Conservation (phyloP, 805 yeast genomes). For the Isabelozyma rhagii region DNA sequence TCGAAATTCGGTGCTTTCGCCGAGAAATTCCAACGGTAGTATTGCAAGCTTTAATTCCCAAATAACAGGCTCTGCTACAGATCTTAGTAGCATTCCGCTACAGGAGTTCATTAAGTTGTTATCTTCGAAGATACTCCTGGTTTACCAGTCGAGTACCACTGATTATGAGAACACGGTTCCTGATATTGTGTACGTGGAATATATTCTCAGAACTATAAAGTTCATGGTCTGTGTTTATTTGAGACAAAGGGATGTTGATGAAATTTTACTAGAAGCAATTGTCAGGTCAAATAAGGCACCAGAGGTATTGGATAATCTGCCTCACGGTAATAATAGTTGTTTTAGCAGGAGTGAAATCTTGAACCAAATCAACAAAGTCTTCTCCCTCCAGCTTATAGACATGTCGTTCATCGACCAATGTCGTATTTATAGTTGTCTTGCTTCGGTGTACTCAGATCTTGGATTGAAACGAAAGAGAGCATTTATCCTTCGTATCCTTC, state of each 20-base stretch:
- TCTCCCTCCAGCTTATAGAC: conserved; percentile 32
- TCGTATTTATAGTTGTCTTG: conserved; percentile 61
- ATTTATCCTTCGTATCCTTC: conserved; percentile 62
- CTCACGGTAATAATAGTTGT: conserved; percentile 5
- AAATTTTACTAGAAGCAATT: conserved; percentile 11
- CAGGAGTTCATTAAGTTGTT: conserved; percentile 33
- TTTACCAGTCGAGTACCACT: conserved; percentile 43
- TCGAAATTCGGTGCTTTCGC: conserved; percentile 17
- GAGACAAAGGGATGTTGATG: conserved; percentile 44
- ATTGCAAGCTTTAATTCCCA: conserved; percentile 15
- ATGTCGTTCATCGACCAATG: conserved; percentile 51
- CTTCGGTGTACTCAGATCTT: conserved; percentile 59
- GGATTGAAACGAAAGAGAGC: conserved; percentile 66
- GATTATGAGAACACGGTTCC: conserved; percentile 78
- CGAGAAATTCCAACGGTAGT: conserved; percentile 32
- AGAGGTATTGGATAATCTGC: neutral
- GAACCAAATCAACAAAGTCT: conserved; percentile 31
- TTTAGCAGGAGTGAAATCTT: conserved; percentile 41
- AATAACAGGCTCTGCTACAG: conserved; percentile 29
- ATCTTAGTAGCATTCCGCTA: conserved; percentile 22
- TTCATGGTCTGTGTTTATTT: conserved; percentile 53
- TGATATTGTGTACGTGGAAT: conserved; percentile 72
- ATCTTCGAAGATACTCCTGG: conserved; percentile 22
- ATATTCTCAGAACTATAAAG: conserved; percentile 59
- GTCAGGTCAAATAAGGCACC: neutral